Percentiles rank a stretch among this genome's conserved stretches.
Conservation (phyloP, 2,329 filamentous ascomycete genomes). For the Nemania abortiva region DNA sequence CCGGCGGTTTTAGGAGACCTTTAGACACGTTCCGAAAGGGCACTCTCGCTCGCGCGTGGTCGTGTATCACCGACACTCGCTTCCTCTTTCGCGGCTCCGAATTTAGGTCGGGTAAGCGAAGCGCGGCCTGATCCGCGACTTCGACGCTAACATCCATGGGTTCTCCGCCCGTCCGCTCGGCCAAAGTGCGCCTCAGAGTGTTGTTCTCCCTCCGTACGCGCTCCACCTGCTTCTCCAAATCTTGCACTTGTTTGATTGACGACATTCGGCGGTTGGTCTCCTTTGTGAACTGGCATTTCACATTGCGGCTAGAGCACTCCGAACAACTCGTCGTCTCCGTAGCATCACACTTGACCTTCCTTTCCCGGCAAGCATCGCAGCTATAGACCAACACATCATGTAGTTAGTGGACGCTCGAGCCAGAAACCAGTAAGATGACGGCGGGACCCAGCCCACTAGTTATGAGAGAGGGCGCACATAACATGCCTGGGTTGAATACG, state of each 20-base stretch:
- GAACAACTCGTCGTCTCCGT: constrained; percentile 97
- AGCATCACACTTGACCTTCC: constrained; percentile 90
- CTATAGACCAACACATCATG: constrained; percentile 52
- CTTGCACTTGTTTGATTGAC: constrained; percentile 98
- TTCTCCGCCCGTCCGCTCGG: constrained; percentile 58
- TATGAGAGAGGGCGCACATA: background rate
- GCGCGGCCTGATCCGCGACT: constrained; percentile 59
- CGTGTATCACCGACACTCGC: constrained; percentile 71
- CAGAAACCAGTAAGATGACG: constrained; percentile 11
- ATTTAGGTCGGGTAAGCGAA: constrained; percentile 74
- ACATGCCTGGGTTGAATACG: constrained; percentile 32
- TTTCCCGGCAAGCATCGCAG: constrained; percentile 94
- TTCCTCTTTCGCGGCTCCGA: constrained; percentile 74
- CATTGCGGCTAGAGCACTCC: constrained; percentile 94
- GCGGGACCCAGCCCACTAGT: background rate
- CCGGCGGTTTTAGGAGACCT: constrained; percentile 84
- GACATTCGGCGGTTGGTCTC: constrained; percentile 99
- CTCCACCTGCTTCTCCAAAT: constrained; percentile 91
- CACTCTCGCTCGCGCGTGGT: constrained; percentile 77
- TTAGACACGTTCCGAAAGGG: constrained; percentile 80
- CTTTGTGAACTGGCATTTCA: constrained; percentile 99
- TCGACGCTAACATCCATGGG: constrained; percentile 64
- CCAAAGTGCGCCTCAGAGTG: constrained; percentile 75
- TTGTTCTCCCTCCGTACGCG: constrained; percentile 83
- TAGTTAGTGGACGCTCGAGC: constrained; percentile 33